Evolutionary conservation across 148 eudicot species (phyloP).

Genomic region (Vaccinium darrowii): DNA sequence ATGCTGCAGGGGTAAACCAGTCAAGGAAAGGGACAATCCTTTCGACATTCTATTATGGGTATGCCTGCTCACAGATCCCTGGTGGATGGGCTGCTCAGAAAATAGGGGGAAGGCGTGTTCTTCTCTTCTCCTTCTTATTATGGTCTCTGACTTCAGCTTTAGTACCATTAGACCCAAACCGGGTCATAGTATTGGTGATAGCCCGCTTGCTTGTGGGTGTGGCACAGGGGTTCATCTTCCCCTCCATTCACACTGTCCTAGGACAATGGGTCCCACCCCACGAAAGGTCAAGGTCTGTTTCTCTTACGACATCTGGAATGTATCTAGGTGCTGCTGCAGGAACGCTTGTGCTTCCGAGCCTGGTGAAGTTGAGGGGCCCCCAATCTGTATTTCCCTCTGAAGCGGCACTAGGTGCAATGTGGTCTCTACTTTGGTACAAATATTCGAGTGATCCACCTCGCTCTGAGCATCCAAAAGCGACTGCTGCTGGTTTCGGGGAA

Average conservation of each 20-base stretch:
- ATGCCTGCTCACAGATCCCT: slow-evolving; percentile 90
- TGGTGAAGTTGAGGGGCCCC: slow-evolving; percentile 53
- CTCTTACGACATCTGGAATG: slow-evolving; percentile 94
- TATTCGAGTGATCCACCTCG: slow-evolving; percentile 57
- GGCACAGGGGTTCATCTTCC: slow-evolving; percentile 89
- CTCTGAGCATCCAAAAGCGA: slow-evolving; percentile 71
- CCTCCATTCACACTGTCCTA: slow-evolving; percentile 29
- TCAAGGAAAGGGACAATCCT: slow-evolving; percentile 89
- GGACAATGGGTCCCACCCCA: slow-evolving; percentile 70
- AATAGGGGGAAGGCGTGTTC: slow-evolving; percentile 90
- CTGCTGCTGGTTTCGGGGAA: slow-evolving; percentile 90
- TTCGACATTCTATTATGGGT: slow-evolving; percentile 89
- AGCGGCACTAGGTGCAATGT: slow-evolving; percentile 74
- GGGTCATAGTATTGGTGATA: slow-evolving; percentile 53
- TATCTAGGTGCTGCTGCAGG: slow-evolving; percentile 89
- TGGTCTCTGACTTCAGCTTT: slow-evolving; percentile 56
- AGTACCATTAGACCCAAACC: slow-evolving; percentile 78
- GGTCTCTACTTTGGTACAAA: slow-evolving; percentile 82
- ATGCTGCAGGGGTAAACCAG: slow-evolving; percentile 36
- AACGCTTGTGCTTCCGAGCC: slow-evolving; percentile 75
- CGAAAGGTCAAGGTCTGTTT: slow-evolving; percentile 89
- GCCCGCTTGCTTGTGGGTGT: slow-evolving; percentile 90
- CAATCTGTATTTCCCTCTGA: slow-evolving; percentile 66
- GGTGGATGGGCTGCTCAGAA: slow-evolving; percentile 99
- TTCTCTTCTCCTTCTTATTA: slow-evolving; percentile 74